A percentile compares a stretch with the other conserved stretches of the same genome.
These are phyloP conservation scores for Fomitopsis palustris DNA, from an alignment of 1,284 basidiomycete species.

Conservation along the genomic window DNA sequence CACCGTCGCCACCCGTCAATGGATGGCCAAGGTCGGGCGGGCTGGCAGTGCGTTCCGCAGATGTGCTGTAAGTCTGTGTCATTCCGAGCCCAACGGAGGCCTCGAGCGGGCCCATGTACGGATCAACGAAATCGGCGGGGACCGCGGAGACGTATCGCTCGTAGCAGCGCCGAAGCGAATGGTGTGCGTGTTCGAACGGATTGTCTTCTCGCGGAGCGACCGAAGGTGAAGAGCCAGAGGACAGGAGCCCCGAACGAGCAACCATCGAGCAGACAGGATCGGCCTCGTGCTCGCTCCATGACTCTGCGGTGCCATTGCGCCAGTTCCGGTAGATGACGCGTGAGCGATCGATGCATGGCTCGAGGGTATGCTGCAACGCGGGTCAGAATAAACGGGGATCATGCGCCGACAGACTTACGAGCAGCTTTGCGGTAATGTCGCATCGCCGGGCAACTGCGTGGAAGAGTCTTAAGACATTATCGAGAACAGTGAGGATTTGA, in stretches of 20 bases:
- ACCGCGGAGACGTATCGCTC: slow-evolving; percentile 22
- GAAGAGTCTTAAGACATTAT: slow-evolving; percentile 57
- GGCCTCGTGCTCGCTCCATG: slow-evolving; percentile 11
- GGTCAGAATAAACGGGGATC: not conserved
- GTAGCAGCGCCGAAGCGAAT: slow-evolving; percentile 19
- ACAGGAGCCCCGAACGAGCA: slow-evolving; percentile 16
- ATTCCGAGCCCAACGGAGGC: slow-evolving; percentile 1
- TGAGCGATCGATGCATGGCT: slow-evolving; percentile 20
- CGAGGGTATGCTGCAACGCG: slow-evolving; percentile 19
- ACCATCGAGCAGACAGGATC: slow-evolving; percentile 25
- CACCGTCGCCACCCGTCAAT: not conserved
- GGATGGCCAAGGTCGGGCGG: not conserved
- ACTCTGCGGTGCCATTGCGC: slow-evolving; percentile 18
- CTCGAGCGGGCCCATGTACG: slow-evolving; percentile 15
- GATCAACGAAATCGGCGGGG: slow-evolving; percentile 11
- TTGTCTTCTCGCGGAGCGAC: slow-evolving; percentile 11
- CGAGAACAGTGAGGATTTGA: slow-evolving; percentile 59
- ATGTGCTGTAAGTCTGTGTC: slow-evolving; percentile 13
- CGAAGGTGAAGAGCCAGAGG: not conserved
- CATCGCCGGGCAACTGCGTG: slow-evolving; percentile 50
- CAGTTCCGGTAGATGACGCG: slow-evolving; percentile 22
- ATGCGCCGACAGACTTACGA: slow-evolving; percentile 39
- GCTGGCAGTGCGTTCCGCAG: slow-evolving; percentile 12
- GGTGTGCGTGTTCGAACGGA: slow-evolving; percentile 25
- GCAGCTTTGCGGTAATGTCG: slow-evolving; percentile 53